Base-by-base conservation (phyloP, 805 yeast genomes). In the Barnettozyma botsteinii region DNA sequence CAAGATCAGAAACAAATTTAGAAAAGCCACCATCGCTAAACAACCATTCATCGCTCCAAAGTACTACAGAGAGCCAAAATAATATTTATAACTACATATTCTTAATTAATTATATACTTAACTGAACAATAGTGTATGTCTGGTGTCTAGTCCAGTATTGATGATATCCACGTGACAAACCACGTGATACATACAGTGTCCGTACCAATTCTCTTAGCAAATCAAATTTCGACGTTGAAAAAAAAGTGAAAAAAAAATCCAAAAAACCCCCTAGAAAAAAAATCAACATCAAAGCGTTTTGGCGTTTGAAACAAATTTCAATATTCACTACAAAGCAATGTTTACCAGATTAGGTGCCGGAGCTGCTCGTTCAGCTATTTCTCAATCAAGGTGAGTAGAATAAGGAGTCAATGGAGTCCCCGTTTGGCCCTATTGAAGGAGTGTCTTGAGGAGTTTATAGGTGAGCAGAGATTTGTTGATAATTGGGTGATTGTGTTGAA, bases 31-130 rank as follows among this genome's bases (percentile, higher is more conserved):
- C 22, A 75, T 91, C n/a, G 67, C 78, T 23, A 85, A 85, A 60
- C 70, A 89, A 75, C 98, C 98, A 11, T 85, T 93, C 56, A 85
- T 86, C 6, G 72, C 75, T 37, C 73, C 85, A 38, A 73, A 79
- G 19, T 91, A 86, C 58, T 83, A 82, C 65, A 76, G 76, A 56
- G 52, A 36, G 15, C 49, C 52, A 28, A 35, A 36, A 28, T 35
- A 13, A 21, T 11, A 5, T 7, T 19, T 4, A 20, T 8, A 34
- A n/a, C 5, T 11, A 32, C 12, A 20, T 14, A 10, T 8, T 7
- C 10, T 10, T 26, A 14, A 26, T 12, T 12, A 14, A 28, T 14
- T 14, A 28, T 7, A 27, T 4, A 27, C 18, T 12, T 15, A 15
- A 28, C 14, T 27, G 7, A 28, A 8, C 13, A n/a, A n/a, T n/a